Percentiles rank a stretch among this genome's conserved stretches.
Evolutionary conservation across 805 yeast species (phyloP).

Genomic region (Tetrapisispora taiwanensis): DNA sequence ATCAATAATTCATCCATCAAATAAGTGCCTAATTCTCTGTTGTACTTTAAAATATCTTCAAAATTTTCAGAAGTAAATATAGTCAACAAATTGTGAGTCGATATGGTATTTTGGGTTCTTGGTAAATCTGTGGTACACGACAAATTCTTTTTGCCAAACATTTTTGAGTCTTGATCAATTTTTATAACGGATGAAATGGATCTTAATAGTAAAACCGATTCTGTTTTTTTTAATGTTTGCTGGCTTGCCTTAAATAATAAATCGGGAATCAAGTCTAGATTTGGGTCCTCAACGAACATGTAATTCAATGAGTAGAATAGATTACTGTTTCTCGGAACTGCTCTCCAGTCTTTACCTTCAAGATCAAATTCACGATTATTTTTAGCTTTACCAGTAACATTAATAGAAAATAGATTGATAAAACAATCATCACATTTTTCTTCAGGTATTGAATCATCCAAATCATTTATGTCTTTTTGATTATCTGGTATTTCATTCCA

Average conservation of each 20-base stretch:
- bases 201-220: conserved; percentile 12
- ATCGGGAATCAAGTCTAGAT: conserved; percentile 6
- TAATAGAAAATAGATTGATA: not conserved
- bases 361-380: conserved; percentile 43
- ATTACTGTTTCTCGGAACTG: conserved; percentile 54
- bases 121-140: conserved; percentile 11
- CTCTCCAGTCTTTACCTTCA: conserved; percentile 62
- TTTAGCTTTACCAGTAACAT: conserved; percentile 29
- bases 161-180: conserved; percentile 26
- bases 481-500: conserved; percentile 5
- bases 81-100: conserved; percentile 44
- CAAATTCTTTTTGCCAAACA: conserved; percentile 20
- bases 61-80: conserved; percentile 38
- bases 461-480: conserved; percentile 7
- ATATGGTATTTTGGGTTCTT: conserved; percentile 12
- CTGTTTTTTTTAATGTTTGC: conserved; percentile 10
- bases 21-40: conserved; percentile 43
- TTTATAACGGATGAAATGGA: conserved; percentile 47
- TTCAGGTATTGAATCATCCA: not conserved
- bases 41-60: conserved; percentile 41
- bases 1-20: conserved; percentile 63
- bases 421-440: not conserved
- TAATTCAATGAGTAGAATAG: conserved; percentile 25
- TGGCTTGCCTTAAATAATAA: conserved; percentile 12
- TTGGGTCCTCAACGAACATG: conserved; percentile 13